Evolutionary conservation across 345 rosid species (phyloP).

Genomic region (Syzygium jambos): DNA sequence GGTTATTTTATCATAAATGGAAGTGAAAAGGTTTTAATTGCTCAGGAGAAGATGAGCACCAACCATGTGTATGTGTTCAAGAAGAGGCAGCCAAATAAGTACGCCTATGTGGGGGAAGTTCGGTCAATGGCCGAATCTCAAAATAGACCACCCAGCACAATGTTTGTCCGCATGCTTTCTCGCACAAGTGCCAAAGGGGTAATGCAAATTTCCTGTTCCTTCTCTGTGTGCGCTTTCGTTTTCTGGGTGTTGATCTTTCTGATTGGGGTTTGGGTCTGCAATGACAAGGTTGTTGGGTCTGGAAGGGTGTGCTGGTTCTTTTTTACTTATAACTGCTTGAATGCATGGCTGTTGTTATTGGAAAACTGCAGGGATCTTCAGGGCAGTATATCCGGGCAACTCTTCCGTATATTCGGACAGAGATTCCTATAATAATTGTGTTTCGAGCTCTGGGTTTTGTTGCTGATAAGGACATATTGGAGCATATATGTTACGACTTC

Average conservation of each 20-base stretch:
- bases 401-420: slow-evolving; percentile 92
- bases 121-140: slow-evolving; percentile 98
- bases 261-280: background rate
- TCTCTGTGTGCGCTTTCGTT: background rate
- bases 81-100: slow-evolving; percentile 95
- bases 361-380: slow-evolving; percentile 70
- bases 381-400: slow-evolving; percentile 95
- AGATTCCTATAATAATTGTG: slow-evolving; percentile 95
- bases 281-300: background rate
- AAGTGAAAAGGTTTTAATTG: slow-evolving; percentile 97
- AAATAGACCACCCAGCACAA: slow-evolving; percentile 91
- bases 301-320: background rate
- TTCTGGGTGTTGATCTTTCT: background rate
- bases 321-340: background rate
- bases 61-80: slow-evolving; percentile 96
- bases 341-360: background rate
- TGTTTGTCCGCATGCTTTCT: slow-evolving; percentile 99
- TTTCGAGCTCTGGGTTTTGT: slow-evolving; percentile 97
- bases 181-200: slow-evolving; percentile 98
- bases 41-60: slow-evolving; percentile 99
- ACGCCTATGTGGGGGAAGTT: slow-evolving; percentile 86
- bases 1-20: slow-evolving; percentile 97
- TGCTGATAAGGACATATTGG: slow-evolving; percentile 91
- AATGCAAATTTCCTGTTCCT: slow-evolving; percentile 6
- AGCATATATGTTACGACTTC: slow-evolving; percentile 91